A percentile compares a stretch with the other conserved stretches of the same genome.
Conservation (phyloP, 768 basidiomycete genomes). For the Leccinum disarticulatum region DNA sequence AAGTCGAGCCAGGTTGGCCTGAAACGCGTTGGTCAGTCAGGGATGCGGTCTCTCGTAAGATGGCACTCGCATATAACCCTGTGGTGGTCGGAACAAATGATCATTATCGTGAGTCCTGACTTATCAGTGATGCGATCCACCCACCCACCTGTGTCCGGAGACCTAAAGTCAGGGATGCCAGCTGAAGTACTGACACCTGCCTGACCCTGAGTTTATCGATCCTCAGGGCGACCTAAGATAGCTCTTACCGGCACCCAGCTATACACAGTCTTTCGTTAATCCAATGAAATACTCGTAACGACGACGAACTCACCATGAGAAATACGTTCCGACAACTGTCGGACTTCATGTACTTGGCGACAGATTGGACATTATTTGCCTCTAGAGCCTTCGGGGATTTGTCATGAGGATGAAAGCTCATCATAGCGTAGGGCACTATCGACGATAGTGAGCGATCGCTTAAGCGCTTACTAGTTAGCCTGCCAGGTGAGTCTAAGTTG, state of each 20-base stretch:
- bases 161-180: conserved; percentile 89
- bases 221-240: neutral
- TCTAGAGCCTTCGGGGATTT: conserved; percentile 27
- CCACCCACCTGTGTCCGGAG: conserved; percentile 81
- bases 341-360: conserved; percentile 71
- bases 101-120: neutral
- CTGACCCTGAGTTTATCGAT: conserved; percentile 2
- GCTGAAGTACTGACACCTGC: conserved; percentile 76
- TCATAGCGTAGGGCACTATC: neutral
- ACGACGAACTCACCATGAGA: conserved; percentile 56
- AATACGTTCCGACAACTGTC: conserved; percentile 65
- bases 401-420: conserved; percentile 14
- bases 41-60: neutral
- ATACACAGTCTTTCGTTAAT: conserved; percentile 1
- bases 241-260: conserved; percentile 68
- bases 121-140: conserved; percentile 15
- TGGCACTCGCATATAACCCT: conserved; percentile 32
- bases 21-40: conserved; percentile 7
- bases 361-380: conserved; percentile 39
- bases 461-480: neutral
- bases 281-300: conserved; percentile 1
- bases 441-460: neutral
- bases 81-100: neutral
- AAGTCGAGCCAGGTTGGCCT: conserved; percentile 77
- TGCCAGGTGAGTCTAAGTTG: neutral